Conservation (phyloP, 1,284 basidiomycete genomes). For the Boletus smithii region DNA sequence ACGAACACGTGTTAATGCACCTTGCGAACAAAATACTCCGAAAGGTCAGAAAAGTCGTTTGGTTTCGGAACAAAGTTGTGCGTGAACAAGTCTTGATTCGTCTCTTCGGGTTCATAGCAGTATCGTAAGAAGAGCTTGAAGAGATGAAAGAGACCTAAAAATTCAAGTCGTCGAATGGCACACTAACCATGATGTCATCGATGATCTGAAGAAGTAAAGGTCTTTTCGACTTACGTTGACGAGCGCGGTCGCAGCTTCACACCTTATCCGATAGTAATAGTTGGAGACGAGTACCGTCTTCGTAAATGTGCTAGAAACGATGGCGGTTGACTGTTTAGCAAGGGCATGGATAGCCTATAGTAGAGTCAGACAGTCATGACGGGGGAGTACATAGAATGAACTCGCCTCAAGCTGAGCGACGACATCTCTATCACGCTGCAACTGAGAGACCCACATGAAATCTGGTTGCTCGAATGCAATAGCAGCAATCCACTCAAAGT, state of each 20-base stretch:
- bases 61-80: slow-evolving; percentile 88
- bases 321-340: slow-evolving; percentile 76
- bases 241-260: slow-evolving; percentile 88
- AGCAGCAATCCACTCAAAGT: slow-evolving; percentile 96
- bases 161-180: slow-evolving; percentile 76
- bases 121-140: slow-evolving; percentile 94
- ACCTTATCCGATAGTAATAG: slow-evolving; percentile 96
- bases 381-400: slow-evolving; percentile 8
- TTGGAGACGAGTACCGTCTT: slow-evolving; percentile 93
- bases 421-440: slow-evolving; percentile 97
- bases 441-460: slow-evolving; percentile 98
- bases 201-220: slow-evolving; percentile 5
- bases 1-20: slow-evolving; percentile 37
- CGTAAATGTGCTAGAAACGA: slow-evolving; percentile 90
- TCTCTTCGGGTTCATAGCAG: slow-evolving; percentile 83
- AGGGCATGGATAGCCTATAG: slow-evolving; percentile 81
- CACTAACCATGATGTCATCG: slow-evolving; percentile 48
- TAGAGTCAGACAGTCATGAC: slow-evolving; percentile 6
- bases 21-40: slow-evolving; percentile 95
- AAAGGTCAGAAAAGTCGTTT: slow-evolving; percentile 89
- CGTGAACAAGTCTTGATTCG: slow-evolving; percentile 74
- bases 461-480: slow-evolving; percentile 95
- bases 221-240: slow-evolving; percentile 62
- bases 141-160: slow-evolving; percentile 91
- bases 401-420: slow-evolving; percentile 93